Conservation (phyloP, 495 filamentous ascomycete species). For the Alectoria sarmentosa region DNA sequence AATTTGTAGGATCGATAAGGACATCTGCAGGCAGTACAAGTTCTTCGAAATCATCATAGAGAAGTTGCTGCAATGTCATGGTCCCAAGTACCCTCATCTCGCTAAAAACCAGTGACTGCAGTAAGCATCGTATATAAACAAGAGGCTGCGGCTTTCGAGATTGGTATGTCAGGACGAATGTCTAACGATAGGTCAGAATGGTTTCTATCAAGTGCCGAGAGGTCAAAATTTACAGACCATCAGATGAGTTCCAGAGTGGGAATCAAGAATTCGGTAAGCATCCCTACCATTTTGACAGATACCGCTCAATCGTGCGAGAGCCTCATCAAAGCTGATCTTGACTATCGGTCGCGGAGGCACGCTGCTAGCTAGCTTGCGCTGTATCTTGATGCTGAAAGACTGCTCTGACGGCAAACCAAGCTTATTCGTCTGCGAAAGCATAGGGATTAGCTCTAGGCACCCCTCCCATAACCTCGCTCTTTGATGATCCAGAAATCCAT, state of each 20-base stretch:
- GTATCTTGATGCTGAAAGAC: constrained; percentile 84
- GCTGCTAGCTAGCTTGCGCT: constrained; percentile 81
- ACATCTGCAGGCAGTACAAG: constrained; percentile 64
- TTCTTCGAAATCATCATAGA: constrained; percentile 73
- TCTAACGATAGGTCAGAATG: constrained; percentile 34
- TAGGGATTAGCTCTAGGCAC: constrained; percentile 41
- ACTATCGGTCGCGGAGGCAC: constrained; percentile 90
- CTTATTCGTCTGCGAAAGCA: constrained; percentile 47
- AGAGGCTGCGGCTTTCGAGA: constrained; percentile 74
- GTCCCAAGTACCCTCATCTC: constrained; percentile 58
- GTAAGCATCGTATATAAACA: constrained; percentile 73
- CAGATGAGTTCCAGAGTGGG: constrained; percentile 59
- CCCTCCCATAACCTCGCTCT: constrained; percentile 35
- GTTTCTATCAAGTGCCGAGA: constrained; percentile 9
- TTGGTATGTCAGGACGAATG: constrained; percentile 62
- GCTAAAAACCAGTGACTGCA: constrained; percentile 70
- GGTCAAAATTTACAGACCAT: constrained; percentile 39
- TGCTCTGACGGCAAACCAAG: constrained; percentile 62
- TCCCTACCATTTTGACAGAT: constrained; percentile 69
- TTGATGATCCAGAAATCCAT: constrained; percentile 38
- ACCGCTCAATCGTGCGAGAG: constrained; percentile 58
- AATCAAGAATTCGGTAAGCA: constrained; percentile 59
- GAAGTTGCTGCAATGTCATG: constrained; percentile 60
- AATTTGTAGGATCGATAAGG: constrained; percentile 64
- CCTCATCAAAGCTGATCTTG: constrained; percentile 62